Evolutionary conservation across 148 eudicot genomes (phyloP).

Genomic region (Vaccinium vitisidaea): DNA sequence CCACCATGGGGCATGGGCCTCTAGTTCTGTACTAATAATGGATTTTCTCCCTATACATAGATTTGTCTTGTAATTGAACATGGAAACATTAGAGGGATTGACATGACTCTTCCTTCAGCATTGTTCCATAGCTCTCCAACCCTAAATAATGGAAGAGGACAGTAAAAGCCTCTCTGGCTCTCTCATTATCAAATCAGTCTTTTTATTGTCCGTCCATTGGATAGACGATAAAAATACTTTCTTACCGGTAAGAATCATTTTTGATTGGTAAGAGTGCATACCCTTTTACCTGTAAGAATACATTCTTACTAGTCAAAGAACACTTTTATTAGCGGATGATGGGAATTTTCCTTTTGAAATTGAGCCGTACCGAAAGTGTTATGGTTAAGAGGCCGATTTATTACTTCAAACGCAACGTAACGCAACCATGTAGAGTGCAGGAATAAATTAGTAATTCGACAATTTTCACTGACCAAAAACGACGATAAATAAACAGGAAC

Average conservation of each 20-base stretch:
- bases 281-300: no score
- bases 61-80: neutral
- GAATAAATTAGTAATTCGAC: no score
- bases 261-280: no score
- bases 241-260: no score
- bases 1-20: neutral
- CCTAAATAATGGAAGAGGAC: neutral
- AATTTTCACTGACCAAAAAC: no score
- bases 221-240: no score
- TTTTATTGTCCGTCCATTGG: no score
- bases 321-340: no score
- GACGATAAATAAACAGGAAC: no score
- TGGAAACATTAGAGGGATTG: neutral
- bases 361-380: neutral
- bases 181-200: neutral
- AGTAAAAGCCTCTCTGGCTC: neutral
- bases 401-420: neutral
- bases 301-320: no score
- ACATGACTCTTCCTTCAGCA: slow-evolving; percentile 10
- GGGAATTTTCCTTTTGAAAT: no score
- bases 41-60: neutral
- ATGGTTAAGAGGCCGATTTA: neutral
- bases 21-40: neutral
- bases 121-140: slow-evolving; percentile 14
- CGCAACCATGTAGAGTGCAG: no score